Evolutionary conservation across 192 early-diverging fungal genomes (phyloP).

Genomic region (Spizellomyces punctatus): DNA sequence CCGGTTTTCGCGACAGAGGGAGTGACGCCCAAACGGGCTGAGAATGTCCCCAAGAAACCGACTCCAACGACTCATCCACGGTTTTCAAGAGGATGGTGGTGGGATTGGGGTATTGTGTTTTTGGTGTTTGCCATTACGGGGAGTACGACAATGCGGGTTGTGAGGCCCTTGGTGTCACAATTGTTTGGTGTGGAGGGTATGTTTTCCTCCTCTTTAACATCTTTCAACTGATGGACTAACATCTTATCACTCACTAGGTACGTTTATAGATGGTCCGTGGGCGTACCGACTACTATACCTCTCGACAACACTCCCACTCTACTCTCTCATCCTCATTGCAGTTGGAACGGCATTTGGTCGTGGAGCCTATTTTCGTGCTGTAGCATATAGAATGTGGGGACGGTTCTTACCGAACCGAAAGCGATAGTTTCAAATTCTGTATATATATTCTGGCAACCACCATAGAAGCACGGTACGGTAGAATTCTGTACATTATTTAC

Average conservation of each 20-base stretch:
- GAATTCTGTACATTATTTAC: too few species aligned
- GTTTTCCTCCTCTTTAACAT: background rate
- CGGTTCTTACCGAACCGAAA: constrained; percentile 24
- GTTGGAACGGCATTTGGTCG: constrained; percentile 38
- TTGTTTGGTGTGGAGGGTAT: constrained; percentile 37
- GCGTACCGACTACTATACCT: constrained; percentile 33
- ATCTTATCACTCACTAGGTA: constrained; percentile 8
- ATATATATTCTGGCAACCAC: too few species aligned
- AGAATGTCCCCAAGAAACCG: too few species aligned
- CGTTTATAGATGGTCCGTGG: constrained; percentile 35
- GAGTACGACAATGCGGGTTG: constrained; percentile 25
- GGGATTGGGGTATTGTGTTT: constrained; percentile 33
- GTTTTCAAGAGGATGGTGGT: constrained; percentile 25
- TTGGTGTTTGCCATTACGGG: constrained; percentile 42
- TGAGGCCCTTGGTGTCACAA: constrained; percentile 16
- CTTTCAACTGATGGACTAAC: background rate
- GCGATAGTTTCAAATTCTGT: too few species aligned
- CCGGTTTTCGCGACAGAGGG: too few species aligned
- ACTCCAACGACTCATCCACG: constrained; percentile 12
- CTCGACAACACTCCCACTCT: constrained; percentile 29
- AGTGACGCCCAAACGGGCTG: too few species aligned
- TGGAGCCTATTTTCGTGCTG: constrained; percentile 36
- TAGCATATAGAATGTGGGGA: constrained; percentile 36
- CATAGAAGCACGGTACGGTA: too few species aligned
- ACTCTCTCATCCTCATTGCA: constrained; percentile 32